Base-by-base conservation (phyloP, 2,329 filamentous ascomycete species). In the Coniella lustricola region DNA sequence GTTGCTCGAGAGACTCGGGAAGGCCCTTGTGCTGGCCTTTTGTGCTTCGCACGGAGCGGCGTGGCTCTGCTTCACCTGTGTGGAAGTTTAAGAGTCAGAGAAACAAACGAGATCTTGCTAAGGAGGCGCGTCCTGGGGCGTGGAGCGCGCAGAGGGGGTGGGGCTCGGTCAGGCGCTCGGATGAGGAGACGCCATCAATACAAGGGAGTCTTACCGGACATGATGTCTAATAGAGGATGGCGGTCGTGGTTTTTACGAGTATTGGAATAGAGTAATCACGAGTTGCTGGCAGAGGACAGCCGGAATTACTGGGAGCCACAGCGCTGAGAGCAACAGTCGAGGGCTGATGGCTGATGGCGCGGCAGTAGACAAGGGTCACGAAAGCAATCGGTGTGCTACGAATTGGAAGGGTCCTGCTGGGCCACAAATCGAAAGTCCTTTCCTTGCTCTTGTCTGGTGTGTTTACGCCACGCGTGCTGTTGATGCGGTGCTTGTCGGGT, bases 11-110 rank as follows among this genome's bases (percentile, higher is more conserved):
- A 48, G 85, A 76, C 62, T 95, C 90, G 14, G 36, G 25, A 58
- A 89, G 84, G 56, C 86, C 85, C 68, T 95, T 95, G 68, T 97
- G 90, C 61, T 96, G 90, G 64, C 93, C 93, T 65, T 98, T 98
- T 55, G 93, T 98, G 60, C 91, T 90, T 61, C 93, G 86, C 56
- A 93, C 90, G 37, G 93, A 98, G 64, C 93, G 87, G 66, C 93
- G 85, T 51, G 90, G 87, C 77, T 96, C 91, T 50, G 71, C 66
- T 67, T 81, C 50, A n/a, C 50, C 48, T 52, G 34, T 13, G 33
- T 29, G 12, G 34, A 18, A 5, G 12, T 34, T 13, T 12, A 39
- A 3, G 45, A 41, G 54, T 60, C 46, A 60, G 60, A 54, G 13
- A 16, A 10, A 7, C 13, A 16, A 16, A 36, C 8, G 36, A 14